Conservation (phyloP, 257 asterid species). For the Eustoma russellianum region DNA sequence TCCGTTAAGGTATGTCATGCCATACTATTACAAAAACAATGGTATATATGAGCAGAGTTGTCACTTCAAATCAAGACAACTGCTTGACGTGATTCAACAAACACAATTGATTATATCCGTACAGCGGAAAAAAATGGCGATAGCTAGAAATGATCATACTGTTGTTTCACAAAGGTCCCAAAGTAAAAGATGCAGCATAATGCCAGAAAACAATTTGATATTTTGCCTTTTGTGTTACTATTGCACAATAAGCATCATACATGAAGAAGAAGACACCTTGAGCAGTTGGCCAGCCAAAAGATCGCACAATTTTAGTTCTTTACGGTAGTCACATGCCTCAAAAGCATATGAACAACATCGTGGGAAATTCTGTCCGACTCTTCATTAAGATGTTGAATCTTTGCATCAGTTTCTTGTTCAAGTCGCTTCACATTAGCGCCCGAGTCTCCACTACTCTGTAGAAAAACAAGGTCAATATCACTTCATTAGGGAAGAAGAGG, state of each 20-base stretch:
- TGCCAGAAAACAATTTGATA: too few relatives aligned
- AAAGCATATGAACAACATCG: slow-evolving; percentile 76
- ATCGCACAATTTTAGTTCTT: slow-evolving; percentile 51
- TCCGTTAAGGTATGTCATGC: too few relatives aligned
- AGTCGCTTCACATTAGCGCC: slow-evolving; percentile 96
- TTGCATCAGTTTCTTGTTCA: slow-evolving; percentile 60
- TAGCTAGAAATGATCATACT: too few relatives aligned
- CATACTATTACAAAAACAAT: too few relatives aligned
- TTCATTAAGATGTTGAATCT: slow-evolving; percentile 56
- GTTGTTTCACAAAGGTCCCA: too few relatives aligned
- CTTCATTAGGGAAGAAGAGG: background rate
- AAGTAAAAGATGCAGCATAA: too few relatives aligned
- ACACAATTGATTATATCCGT: too few relatives aligned
- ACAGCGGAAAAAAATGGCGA: too few relatives aligned
- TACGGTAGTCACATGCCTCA: slow-evolving; percentile 72
- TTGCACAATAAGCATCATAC: slow-evolving; percentile 2
- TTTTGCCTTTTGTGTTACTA: background rate
- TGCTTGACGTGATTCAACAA: too few relatives aligned
- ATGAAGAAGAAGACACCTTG: background rate
- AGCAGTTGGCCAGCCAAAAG: background rate
- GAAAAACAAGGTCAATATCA: background rate
- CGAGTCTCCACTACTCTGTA: slow-evolving; percentile 31
- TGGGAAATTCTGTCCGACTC: slow-evolving; percentile 65
- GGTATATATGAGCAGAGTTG: too few relatives aligned
- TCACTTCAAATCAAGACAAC: too few relatives aligned